Evolutionary conservation across 352 stramenopile genomes (phyloP).

Genomic region (Globisporangium nodosum): DNA sequence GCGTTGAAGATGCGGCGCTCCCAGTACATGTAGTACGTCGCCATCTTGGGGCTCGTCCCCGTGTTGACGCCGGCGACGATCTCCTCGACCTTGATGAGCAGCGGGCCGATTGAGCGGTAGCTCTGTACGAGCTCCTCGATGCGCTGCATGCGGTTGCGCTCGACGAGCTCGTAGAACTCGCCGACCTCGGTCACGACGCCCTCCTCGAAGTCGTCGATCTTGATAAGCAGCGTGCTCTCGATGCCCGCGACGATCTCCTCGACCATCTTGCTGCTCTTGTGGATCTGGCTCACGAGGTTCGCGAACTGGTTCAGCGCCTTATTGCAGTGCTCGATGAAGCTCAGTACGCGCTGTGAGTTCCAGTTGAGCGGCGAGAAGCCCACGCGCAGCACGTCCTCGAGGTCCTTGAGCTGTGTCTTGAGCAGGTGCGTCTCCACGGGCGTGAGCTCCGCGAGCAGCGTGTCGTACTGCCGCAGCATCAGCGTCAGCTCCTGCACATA

Average conservation of each 20-base stretch:
- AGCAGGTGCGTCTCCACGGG: conserved; percentile 90
- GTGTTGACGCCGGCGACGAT: conserved; percentile 93
- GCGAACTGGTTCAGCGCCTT: conserved; percentile 92
- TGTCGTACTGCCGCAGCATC: conserved; percentile 91
- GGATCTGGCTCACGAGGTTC: conserved; percentile 91
- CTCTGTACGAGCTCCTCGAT: conserved; percentile 92
- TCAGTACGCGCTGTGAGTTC: conserved; percentile 95
- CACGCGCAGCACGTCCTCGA: conserved; percentile 81
- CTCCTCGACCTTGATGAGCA: conserved; percentile 96
- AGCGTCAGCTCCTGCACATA: conserved; percentile 90
- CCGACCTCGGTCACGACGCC: conserved; percentile 88
- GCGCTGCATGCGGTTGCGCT: conserved; percentile 87
- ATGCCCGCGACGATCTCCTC: conserved; percentile 91
- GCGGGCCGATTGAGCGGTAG: conserved; percentile 90
- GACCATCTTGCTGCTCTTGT: conserved; percentile 95
- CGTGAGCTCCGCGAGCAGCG: conserved; percentile 72
- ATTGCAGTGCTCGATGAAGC: conserved; percentile 92
- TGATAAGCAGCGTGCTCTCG: conserved; percentile 89
- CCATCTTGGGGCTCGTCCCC: conserved; percentile 85
- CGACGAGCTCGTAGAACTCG: conserved; percentile 93
- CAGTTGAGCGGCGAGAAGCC: conserved; percentile 95
- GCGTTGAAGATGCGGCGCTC: conserved; percentile 95
- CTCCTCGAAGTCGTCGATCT: conserved; percentile 88
- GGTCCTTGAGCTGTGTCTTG: conserved; percentile 83
- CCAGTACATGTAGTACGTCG: conserved; percentile 97